phyloP scores from a whole-genome alignment of 2,329 filamentous ascomycete species.

The Fusarium sp. region DNA sequence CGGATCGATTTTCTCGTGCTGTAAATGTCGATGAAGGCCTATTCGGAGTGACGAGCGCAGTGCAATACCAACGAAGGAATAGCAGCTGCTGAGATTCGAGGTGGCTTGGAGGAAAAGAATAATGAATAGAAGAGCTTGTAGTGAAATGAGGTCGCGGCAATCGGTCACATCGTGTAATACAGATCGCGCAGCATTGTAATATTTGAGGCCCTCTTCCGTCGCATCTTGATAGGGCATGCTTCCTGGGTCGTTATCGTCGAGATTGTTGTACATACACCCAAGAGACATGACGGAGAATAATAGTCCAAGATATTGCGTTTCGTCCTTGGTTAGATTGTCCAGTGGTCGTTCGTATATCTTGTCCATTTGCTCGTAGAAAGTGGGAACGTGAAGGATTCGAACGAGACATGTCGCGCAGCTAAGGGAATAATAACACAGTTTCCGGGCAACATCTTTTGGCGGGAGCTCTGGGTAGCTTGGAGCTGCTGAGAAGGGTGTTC shows the following conservation, averaged over 20 bases:
- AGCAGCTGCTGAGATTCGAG: conserved; percentile 81
- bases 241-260: conserved; percentile 64
- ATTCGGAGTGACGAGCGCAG: conserved; percentile 80
- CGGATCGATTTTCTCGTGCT: conserved; percentile 69
- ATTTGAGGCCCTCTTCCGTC: conserved; percentile 74
- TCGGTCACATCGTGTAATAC: conserved; percentile 74
- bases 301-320: conserved; percentile 75
- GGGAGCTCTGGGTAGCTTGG: conserved; percentile 75
- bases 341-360: conserved; percentile 77
- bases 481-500: conserved; percentile 68
- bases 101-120: conserved; percentile 84
- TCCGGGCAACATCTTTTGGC: conserved; percentile 64
- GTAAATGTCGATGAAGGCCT: conserved; percentile 79
- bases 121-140: conserved; percentile 83
- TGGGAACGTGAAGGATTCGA: conserved; percentile 82
- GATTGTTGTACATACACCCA: conserved; percentile 75
- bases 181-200: conserved; percentile 74
- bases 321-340: conserved; percentile 70
- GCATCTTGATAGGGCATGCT: conserved; percentile 60
- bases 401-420: conserved; percentile 68
- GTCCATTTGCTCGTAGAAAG: conserved; percentile 82
- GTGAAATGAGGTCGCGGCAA: conserved; percentile 77
- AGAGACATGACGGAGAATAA: conserved; percentile 77
- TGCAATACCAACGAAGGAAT: conserved; percentile 82
- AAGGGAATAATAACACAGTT: conserved; percentile 65